Evolutionary conservation across 164 flowering plant species (phyloP).

Genomic region (Magnolia changhungtana): DNA sequence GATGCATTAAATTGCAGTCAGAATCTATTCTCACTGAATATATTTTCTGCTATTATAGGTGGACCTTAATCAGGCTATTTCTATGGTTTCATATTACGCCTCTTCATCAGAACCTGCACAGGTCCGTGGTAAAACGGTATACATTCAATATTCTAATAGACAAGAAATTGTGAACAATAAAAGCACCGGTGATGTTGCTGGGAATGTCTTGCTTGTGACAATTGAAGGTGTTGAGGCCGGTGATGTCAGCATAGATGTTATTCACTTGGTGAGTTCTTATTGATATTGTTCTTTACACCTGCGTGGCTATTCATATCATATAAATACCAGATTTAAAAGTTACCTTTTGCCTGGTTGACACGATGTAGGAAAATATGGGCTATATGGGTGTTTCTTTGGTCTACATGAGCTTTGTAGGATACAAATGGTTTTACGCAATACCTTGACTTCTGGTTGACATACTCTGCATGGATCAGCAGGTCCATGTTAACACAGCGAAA

Average conservation of each 20-base stretch:
- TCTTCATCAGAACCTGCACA: slow-evolving; percentile 89
- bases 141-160: slow-evolving; percentile 82
- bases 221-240: slow-evolving; percentile 90
- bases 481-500: slow-evolving; percentile 27
- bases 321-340: neutral
- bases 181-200: slow-evolving; percentile 78
- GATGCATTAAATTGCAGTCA: neutral
- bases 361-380: neutral
- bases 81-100: slow-evolving; percentile 85
- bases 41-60: slow-evolving; percentile 34
- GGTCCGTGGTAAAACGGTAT: slow-evolving; percentile 83
- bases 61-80: slow-evolving; percentile 78
- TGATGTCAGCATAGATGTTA: slow-evolving; percentile 86
- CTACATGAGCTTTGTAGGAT: neutral
- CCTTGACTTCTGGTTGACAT: slow-evolving; percentile 14
- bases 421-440: neutral
- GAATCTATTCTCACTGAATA: neutral
- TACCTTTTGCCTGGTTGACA: neutral
- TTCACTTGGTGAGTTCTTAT: slow-evolving; percentile 70
- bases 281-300: neutral
- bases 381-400: neutral
- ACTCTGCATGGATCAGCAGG: slow-evolving; percentile 30
- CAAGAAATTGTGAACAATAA: slow-evolving; percentile 89
- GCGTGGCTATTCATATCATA: neutral
- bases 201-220: slow-evolving; percentile 84